Evolutionary conservation across 345 rosid species (phyloP).

Genomic region (Arabidopsis suecica): DNA sequence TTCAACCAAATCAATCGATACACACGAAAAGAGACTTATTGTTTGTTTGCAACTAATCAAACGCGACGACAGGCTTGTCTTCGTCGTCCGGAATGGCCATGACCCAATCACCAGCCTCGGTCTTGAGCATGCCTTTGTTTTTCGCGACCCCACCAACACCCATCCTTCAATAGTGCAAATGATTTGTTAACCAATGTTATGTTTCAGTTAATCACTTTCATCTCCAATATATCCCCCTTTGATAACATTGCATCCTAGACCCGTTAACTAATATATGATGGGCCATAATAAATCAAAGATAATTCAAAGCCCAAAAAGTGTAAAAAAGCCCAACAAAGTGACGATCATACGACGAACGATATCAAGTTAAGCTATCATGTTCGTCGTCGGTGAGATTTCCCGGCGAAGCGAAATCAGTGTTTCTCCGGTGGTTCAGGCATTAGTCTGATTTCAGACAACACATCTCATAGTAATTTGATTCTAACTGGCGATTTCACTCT

Average conservation of each 20-base stretch:
- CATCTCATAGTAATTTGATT: neutral
- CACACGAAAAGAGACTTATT: neutral
- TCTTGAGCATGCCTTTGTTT: constrained; percentile 73
- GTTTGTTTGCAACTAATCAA: neutral
- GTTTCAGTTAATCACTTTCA: constrained; percentile 68
- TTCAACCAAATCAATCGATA: neutral
- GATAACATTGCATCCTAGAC: too few species aligned
- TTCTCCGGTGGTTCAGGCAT: constrained; percentile 4
- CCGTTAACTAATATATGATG: too few species aligned
- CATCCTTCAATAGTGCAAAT: constrained; percentile 62
- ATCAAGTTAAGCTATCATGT: constrained; percentile 14
- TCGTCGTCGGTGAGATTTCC: constrained; percentile 38
- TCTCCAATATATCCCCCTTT: constrained; percentile 9
- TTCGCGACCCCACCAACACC: constrained; percentile 91
- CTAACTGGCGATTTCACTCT: neutral
- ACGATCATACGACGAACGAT: neutral
- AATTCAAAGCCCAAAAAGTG: neutral
- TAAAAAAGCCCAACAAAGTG: constrained; percentile 25
- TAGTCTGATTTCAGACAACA: neutral
- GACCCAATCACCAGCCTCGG: constrained; percentile 70
- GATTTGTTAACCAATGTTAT: constrained; percentile 86
- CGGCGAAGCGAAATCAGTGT: constrained; percentile 21
- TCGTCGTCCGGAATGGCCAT: constrained; percentile 60
- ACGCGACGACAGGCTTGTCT: constrained; percentile 57
- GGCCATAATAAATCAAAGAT: neutral